Evolutionary conservation across 768 basidiomycete genomes (phyloP).

Genomic region (Pisolithus orientalis): DNA sequence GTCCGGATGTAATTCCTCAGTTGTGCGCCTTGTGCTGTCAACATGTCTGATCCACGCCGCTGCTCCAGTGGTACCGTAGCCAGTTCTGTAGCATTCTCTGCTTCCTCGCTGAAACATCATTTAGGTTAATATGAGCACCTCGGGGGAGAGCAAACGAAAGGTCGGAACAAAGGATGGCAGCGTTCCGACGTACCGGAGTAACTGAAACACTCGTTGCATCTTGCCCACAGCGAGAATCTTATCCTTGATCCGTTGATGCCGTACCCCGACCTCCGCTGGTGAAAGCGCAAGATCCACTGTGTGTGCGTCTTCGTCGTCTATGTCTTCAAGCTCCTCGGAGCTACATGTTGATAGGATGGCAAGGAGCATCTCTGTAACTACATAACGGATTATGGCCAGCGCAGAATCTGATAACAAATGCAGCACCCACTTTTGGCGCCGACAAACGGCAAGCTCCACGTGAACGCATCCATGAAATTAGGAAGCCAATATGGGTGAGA

Average conservation of each 20-base stretch:
- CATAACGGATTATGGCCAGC: not conserved
- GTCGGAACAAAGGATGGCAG: not conserved
- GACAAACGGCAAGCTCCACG: slow-evolving; percentile 97
- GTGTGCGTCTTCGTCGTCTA: slow-evolving; percentile 32
- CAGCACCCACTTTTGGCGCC: slow-evolving; percentile 82
- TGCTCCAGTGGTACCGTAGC: slow-evolving; percentile 29
- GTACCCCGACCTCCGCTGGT: slow-evolving; percentile 40
- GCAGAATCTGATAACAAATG: slow-evolving; percentile 1
- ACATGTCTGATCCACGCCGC: slow-evolving; percentile 44
- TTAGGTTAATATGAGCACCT: not conserved
- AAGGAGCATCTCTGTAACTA: slow-evolving; percentile 97
- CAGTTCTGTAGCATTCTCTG: slow-evolving; percentile 73
- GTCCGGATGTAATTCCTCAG: slow-evolving; percentile 57
- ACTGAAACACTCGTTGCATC: slow-evolving; percentile 86
- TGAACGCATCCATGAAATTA: slow-evolving; percentile 98
- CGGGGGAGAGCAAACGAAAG: too few species aligned
- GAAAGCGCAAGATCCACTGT: slow-evolving; percentile 25
- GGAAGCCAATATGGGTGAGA: slow-evolving; percentile 94
- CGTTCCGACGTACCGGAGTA: slow-evolving; percentile 60
- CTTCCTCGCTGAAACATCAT: slow-evolving; percentile 52
- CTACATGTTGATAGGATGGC: slow-evolving; percentile 92
- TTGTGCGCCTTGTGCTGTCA: slow-evolving; percentile 56
- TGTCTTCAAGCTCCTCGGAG: slow-evolving; percentile 83
- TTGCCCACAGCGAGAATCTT: slow-evolving; percentile 91
- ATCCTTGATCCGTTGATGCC: slow-evolving; percentile 79